Conservation (phyloP, 73 alveolate species). For the Vitrella brassicaformis region DNA sequence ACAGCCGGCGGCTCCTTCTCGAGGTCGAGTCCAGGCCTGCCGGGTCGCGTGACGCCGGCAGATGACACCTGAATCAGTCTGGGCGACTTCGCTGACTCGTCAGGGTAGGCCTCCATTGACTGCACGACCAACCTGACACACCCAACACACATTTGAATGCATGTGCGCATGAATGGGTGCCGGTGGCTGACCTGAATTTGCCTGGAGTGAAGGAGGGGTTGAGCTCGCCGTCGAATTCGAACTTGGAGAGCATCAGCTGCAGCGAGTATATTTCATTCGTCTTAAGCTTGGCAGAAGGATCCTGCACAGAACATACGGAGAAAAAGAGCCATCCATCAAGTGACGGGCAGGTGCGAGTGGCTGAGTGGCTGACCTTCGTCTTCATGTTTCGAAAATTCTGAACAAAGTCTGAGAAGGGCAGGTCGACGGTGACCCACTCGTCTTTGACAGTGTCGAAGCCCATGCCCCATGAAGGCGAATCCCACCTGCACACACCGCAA, state of each 20-base stretch:
- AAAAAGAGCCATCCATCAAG: background rate
- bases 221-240: background rate
- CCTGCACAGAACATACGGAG: background rate
- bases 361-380: background rate
- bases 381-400: background rate
- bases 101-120: no score
- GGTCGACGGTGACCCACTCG: background rate
- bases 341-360: background rate
- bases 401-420: background rate
- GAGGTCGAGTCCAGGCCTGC: no score
- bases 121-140: no score
- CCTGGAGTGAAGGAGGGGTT: background rate
- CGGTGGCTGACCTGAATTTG: background rate
- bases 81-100: no score
- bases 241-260: background rate
- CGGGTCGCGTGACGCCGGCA: no score
- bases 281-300: background rate
- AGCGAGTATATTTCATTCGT: background rate
- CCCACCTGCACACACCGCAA: no score
- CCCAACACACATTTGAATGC: no score
- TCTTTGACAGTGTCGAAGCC: no score
- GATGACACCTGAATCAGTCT: no score
- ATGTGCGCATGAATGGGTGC: no score
- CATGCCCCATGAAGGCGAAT: no score
- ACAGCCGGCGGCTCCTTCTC: background rate